Evolutionary conservation across 306 rosid species (phyloP), one percentile per base, ranked within the genome.

Genomic region (Nissolia schottii): DNA sequence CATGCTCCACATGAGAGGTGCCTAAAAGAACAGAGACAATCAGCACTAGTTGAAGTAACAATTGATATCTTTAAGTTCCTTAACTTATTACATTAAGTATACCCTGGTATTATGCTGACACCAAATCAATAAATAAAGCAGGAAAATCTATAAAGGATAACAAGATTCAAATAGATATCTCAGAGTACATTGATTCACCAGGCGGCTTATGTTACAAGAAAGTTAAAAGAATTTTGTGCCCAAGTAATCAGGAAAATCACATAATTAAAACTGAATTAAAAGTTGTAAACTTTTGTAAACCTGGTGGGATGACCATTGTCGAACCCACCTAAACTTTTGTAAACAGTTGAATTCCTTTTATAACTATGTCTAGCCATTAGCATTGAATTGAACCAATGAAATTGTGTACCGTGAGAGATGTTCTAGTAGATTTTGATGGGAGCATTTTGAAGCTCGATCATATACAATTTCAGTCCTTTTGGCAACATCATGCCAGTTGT

Each of bases 401-500:
- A 56, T 19, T 64, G 73, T 74, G 20, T 83, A 91, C 97, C 93
- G 70, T 32, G 93, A 89, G 70, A 89, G 87, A 40, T 86, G 76
- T 55, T 74, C 82, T 6, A 79, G 77, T 35, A 91, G 93, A 81
- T 64, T 81, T 84, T 82, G 96, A 67, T 70, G 64, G 6, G 87
- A 34, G 85, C 86, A 87, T 37, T 79, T 82, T 71, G 81, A 20
- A 37, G 97, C 96, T 64, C 85, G 80, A 50, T 85, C 91, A 50
- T 89, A 89, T 51, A 91, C 96, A 67, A 91, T 91, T 86, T 85
- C 87, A 1, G 97, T 91, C 80, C 91, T 73, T 59, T 74, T 85
- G 1, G 93, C 96, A 64, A 91, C 96, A 72, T 91, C 96, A 75
- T 87, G 93, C 93, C 97, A 91, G 80, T 81, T 83, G 81, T 89